phyloP scores from a whole-genome alignment of 495 filamentous ascomycete species.

The Saxophila tyrrhenica region DNA sequence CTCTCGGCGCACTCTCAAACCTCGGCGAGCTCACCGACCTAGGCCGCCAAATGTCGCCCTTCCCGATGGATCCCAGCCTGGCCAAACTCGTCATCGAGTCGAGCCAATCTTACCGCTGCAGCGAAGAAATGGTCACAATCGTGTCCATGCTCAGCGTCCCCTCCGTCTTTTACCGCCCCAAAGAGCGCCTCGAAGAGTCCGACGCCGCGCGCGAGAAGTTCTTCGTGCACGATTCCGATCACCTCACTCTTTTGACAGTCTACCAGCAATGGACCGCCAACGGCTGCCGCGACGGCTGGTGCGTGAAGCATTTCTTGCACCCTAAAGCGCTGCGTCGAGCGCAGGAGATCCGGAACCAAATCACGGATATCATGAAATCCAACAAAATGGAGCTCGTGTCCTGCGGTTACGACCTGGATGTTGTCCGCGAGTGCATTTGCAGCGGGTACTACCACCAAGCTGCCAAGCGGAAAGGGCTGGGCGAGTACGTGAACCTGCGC shows the following conservation, averaged over 20 bases:
- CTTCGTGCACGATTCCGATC: constrained; percentile 95
- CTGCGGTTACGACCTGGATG: constrained; percentile 94
- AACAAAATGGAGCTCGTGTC: constrained; percentile 80
- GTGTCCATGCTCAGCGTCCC: constrained; percentile 97
- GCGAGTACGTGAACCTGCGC: constrained; percentile 92
- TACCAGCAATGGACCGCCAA: constrained; percentile 94
- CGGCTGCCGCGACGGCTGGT: constrained; percentile 85
- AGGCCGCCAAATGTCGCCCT: constrained; percentile 88
- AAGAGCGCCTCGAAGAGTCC: constrained; percentile 92
- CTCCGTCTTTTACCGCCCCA: constrained; percentile 93
- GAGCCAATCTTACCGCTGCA: constrained; percentile 75
- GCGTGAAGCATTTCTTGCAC: constrained; percentile 82
- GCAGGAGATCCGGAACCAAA: constrained; percentile 86
- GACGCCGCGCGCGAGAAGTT: constrained; percentile 97
- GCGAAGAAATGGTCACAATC: constrained; percentile 96
- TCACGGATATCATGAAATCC: constrained; percentile 87
- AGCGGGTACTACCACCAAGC: constrained; percentile 97
- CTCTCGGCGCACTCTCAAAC: constrained; percentile 85
- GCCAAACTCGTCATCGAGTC: constrained; percentile 89
- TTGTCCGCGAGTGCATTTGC: constrained; percentile 92
- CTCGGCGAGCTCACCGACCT: constrained; percentile 82
- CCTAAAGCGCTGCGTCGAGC: constrained; percentile 81
- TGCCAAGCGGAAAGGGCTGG: constrained; percentile 91
- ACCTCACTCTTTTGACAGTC: constrained; percentile 89
- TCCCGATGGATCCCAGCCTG: constrained; percentile 91